Percentiles rank a stretch among this genome's conserved stretches.
Evolutionary conservation across 129 eudicot species (phyloP).

Genomic region (Ambrosia trifida): DNA sequence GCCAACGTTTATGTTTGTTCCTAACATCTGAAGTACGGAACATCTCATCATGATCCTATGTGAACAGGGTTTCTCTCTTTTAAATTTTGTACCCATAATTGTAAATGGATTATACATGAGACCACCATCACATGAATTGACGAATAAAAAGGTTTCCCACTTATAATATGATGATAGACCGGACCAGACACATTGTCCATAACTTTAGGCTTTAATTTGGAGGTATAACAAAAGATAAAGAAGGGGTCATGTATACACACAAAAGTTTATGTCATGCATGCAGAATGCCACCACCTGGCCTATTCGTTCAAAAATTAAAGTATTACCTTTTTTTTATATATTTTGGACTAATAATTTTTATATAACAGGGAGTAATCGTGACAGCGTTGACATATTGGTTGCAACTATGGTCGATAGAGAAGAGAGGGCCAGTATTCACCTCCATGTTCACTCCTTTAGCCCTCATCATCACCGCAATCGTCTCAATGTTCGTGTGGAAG

Average conservation of each 20-base stretch:
- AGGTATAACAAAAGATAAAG: conserved; percentile 17
- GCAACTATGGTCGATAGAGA: conserved; percentile 60
- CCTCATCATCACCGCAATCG: conserved; percentile 51
- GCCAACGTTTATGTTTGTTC: neutral
- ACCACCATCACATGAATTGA: neutral
- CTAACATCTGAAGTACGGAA: conserved; percentile 4
- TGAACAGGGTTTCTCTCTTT: conserved; percentile 17
- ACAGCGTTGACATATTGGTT: conserved; percentile 60
- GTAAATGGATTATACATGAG: neutral
- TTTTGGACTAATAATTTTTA: neutral
- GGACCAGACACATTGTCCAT: conserved; percentile 7
- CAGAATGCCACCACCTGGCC: conserved; percentile 28
- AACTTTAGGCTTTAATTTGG: conserved; percentile 18
- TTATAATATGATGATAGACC: neutral
- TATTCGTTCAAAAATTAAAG: conserved; percentile 14
- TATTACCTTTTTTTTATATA: conserved; percentile 4
- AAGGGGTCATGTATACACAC: conserved; percentile 4
- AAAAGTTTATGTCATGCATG: conserved; percentile 25
- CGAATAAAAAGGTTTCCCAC: conserved; percentile 24
- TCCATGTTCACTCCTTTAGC: conserved; percentile 70
- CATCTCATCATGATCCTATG: neutral
- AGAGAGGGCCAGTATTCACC: conserved; percentile 64
- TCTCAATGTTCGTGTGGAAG: conserved; percentile 57
- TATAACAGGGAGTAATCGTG: conserved; percentile 58
- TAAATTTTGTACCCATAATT: neutral